phyloP scores from a whole-genome alignment of 2,329 filamentous ascomycete genomes.

The Lachnum nothofagi region DNA sequence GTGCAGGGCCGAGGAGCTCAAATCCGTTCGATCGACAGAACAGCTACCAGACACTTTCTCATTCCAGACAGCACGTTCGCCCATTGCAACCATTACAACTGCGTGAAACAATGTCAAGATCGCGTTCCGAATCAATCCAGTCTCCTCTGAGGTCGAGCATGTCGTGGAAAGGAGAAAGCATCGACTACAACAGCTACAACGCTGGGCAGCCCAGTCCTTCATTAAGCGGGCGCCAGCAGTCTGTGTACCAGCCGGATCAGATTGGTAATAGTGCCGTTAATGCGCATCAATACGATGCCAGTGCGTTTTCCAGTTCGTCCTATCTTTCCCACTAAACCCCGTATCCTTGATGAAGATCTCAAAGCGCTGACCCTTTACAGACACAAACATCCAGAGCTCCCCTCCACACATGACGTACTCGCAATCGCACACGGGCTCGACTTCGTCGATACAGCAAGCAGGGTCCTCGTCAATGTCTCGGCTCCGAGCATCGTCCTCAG shows the following conservation, averaged over 20 bases:
- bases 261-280: conserved; percentile 39
- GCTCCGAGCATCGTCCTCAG: conserved; percentile 45
- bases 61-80: conserved; percentile 42
- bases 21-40: conserved; percentile 49
- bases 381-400: conserved; percentile 42
- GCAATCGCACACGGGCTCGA: conserved; percentile 34
- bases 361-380: conserved; percentile 32
- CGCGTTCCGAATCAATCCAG: conserved; percentile 53
- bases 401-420: conserved; percentile 48
- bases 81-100: conserved; percentile 55
- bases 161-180: conserved; percentile 57
- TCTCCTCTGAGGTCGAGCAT: conserved; percentile 56
- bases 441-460: conserved; percentile 39
- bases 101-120: conserved; percentile 51
- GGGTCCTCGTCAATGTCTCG: conserved; percentile 41
- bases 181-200: conserved; percentile 52
- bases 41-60: conserved; percentile 44
- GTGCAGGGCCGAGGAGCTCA: conserved; percentile 44
- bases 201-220: conserved; percentile 43
- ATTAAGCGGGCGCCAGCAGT: conserved; percentile 43
- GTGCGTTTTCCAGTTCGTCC: conserved; percentile 46
- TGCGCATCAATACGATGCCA: conserved; percentile 46
- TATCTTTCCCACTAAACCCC: conserved; percentile 14
- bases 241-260: conserved; percentile 48
- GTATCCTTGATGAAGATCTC: conserved; percentile 22